Evolutionary conservation across 139 green algal genomes (phyloP).

Genomic region (Monoraphidium neglectum): DNA sequence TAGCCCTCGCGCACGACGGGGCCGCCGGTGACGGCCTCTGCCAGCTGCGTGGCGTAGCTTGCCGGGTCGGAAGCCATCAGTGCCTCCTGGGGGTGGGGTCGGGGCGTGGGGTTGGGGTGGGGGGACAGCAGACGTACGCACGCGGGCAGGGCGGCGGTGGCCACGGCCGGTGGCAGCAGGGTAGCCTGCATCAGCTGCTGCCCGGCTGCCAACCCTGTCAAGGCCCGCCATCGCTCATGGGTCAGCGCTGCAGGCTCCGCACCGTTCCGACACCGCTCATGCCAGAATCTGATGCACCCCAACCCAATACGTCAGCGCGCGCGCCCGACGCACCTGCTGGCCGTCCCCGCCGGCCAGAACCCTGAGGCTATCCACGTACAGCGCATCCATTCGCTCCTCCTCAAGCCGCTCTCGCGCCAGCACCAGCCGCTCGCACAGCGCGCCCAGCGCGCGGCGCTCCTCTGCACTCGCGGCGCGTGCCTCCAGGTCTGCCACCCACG

Average conservation of each 20-base stretch:
- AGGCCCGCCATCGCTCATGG: background rate
- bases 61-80: conserved; percentile 25
- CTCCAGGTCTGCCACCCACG: conserved; percentile 29
- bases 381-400: background rate
- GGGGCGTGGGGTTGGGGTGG: background rate
- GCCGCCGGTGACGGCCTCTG: conserved; percentile 38
- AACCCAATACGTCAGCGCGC: background rate
- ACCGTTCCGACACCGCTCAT: background rate
- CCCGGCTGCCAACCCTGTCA: background rate
- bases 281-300: background rate
- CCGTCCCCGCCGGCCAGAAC: conserved; percentile 3
- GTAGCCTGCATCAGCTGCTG: too few species aligned
- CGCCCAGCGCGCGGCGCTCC: background rate
- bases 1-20: conserved; percentile 30
- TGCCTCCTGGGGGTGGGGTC: background rate
- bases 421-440: conserved; percentile 27
- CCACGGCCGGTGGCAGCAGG: too few species aligned
- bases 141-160: too few species aligned
- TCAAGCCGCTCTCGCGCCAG: conserved; percentile 10
- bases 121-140: background rate
- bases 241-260: background rate
- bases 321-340: background rate
- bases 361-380: conserved; percentile 8
- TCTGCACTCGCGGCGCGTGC: background rate
- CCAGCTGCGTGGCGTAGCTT: conserved; percentile 36